Evolutionary conservation across 2,329 filamentous ascomycete genomes (phyloP), one percentile per base, ranked within the genome.

Genomic region (Cladosporium cucumerinum): DNA sequence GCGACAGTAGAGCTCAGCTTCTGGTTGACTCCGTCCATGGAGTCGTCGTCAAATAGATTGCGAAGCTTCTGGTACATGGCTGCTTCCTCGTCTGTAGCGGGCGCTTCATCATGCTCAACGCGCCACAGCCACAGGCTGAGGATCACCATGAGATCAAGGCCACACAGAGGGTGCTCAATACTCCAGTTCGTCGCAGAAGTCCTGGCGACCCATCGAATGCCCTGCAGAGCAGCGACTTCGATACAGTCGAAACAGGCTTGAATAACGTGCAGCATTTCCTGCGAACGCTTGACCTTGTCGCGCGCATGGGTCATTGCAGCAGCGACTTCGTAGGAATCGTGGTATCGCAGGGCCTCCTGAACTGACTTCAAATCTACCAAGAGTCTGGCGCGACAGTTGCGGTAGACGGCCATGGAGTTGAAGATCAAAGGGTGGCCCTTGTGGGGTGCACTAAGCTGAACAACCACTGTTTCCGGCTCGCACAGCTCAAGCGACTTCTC

Each of bases 131-230:
- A 99, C 71, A 98, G 84, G 74, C 92, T 97, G 72, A 99, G 89
- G 72, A 97, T 95, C 77, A 98, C 95, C 87, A 99, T 97, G 71
- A 98, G 85, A 78, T 99, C 95, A 82, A 99, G 87, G 68, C 94
- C 94, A 75, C 93, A 97, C 65, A 99, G 88, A 61, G 95, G 93
- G 78, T 99, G 94, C 82, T 99, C 95, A 67, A 98, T 92, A 77
- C 94, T 98, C 95, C 95, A 99, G 80, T 98, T 98, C 55, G 95
- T 97, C 25, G 95, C 93, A 55, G 93, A 97, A 25, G 94, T 97
- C 71, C 93, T 90, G n/a, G 94, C 94, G 68, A 98, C 93, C 94
- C 95, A 98, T 72, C 94, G 92, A 70, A 98, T 93, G 69, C 94
- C 95, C 78, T 97, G 93, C 68, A 93, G 82, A 54, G 96, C 94